Base-by-base conservation (phyloP, 1,284 basidiomycete species). In the Malassezia globosa region DNA sequence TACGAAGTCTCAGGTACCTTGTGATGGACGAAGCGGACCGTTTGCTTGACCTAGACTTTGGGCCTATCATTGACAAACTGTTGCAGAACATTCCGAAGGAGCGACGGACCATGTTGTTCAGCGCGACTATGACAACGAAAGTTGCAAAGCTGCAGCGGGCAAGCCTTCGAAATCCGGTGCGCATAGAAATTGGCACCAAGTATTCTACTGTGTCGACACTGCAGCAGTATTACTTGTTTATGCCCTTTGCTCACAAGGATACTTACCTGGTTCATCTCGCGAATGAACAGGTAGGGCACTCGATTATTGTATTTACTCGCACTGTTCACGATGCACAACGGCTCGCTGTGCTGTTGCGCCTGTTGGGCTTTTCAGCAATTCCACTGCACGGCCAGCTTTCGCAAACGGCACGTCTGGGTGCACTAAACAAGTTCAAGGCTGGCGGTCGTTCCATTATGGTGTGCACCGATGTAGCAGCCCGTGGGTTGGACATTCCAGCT, bases 71-170 rank as follows among this genome's bases (percentile, higher is more conserved):
- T 57, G 94, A 97, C 76, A 92, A 90, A 76, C 88, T 99, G 55
- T 77, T 99, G 37, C 94, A 94, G 74, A 81, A 86, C 36, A 85
- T 97, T 57, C 94, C 94, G 16, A 85, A 83, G 66, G 90, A 97
- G 66, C 80, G 94, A 18, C 85, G 83, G 27, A 99, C 94, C 0
- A 96, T 90, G 72, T 79, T 99, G 1, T 99, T 94, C 77, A 94
- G 89, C 13, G 94, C 94, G 1, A 99, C 94, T n/a, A 97, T 99
- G 90, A 95, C 92, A 2, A 94, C 88, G 19, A 97, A 96, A 74
- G 89, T 99, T 8, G 89, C 87, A 21, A 96, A 97, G 73, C 77
- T 99, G 7, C 92, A 97, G 72, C 77, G 94, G 47, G 92, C 94
- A n/a, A 88, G 85, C 76, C 77, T 97, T 64, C 81, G 81, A 45